These are phyloP conservation scores for Lyophyllum shimeji DNA, from an alignment of 768 basidiomycete species.

Conservation along the genomic window DNA sequence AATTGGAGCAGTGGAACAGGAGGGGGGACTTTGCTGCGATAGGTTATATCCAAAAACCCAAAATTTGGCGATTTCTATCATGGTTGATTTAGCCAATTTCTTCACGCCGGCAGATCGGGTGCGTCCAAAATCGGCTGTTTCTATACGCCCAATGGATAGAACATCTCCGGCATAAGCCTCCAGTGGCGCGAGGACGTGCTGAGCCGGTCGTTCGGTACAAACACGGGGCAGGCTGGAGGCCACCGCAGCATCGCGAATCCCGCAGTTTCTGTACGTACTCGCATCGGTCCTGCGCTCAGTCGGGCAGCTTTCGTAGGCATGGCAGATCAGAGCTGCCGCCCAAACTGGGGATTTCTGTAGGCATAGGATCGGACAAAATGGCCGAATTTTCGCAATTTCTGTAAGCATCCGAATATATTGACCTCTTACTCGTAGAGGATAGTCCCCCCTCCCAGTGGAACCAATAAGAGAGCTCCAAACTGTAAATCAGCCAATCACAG, in stretches of 20 bases:
- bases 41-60: neutral
- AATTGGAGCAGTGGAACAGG: no score
- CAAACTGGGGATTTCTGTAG: neutral
- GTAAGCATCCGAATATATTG: neutral
- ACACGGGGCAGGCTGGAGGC: no score
- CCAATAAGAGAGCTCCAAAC: no score
- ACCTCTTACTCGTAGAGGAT: neutral
- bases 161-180: neutral
- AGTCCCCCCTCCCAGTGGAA: neutral
- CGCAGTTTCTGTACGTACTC: neutral
- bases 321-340: neutral
- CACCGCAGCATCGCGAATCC: no score
- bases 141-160: neutral
- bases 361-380: neutral
- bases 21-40: neutral
- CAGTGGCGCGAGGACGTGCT: no score
- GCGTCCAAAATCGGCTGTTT: neutral
- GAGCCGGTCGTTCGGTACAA: no score
- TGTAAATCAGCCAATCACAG: no score
- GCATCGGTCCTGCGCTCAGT: neutral
- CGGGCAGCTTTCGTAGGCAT: neutral
- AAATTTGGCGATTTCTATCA: neutral
- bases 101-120: neutral
- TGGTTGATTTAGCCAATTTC: conserved; percentile 10
- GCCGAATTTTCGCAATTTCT: neutral